Conservation (phyloP, 2,329 filamentous ascomycete species). For the Alternaria sp. region DNA sequence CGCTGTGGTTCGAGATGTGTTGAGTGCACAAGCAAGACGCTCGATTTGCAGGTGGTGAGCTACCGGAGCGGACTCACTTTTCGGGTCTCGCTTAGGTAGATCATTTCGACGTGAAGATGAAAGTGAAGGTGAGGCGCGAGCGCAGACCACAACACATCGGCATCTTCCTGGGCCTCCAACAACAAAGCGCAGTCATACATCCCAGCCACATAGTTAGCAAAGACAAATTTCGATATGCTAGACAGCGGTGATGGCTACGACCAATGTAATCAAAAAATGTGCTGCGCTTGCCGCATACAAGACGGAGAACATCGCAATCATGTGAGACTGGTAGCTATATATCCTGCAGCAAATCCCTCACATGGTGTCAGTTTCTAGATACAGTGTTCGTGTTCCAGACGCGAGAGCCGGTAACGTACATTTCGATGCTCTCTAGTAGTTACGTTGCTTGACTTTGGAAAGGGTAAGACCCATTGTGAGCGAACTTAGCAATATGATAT, state of each 20-base stretch:
- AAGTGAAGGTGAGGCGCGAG: background rate
- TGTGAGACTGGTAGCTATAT: background rate
- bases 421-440: constrained; percentile 32
- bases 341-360: background rate
- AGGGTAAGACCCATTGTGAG: constrained; percentile 32
- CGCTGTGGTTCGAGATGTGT: no score
- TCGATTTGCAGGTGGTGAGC: background rate
- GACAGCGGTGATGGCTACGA: background rate
- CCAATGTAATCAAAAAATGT: background rate
- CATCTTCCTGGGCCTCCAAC: background rate
- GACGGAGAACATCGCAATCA: background rate
- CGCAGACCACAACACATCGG: background rate
- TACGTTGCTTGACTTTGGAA: constrained; percentile 25
- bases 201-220: background rate
- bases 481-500: constrained; percentile 31
- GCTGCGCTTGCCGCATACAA: background rate
- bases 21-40: background rate
- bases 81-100: background rate
- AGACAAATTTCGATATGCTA: background rate
- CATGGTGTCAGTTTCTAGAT: background rate
- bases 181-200: background rate
- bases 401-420: constrained; percentile 32
- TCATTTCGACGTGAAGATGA: background rate
- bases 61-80: background rate
- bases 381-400: constrained; percentile 24